Evolutionary conservation across 2,329 filamentous ascomycete species (phyloP).

Genomic region (Venturia effusa): DNA sequence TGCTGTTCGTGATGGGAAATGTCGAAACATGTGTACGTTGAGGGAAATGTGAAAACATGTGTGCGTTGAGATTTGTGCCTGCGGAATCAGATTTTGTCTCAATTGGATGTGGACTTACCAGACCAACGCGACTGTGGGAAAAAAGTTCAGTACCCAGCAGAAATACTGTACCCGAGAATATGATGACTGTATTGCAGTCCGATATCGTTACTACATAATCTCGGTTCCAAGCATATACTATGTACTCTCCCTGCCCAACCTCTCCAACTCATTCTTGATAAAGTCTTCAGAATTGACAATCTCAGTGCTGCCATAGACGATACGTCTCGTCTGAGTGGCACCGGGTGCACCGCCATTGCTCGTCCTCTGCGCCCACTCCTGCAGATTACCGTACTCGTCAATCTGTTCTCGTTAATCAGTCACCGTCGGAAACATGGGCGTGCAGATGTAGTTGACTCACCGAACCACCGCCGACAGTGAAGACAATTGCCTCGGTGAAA

Average conservation of each 20-base stretch:
- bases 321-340: conserved; percentile 56
- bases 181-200: no score
- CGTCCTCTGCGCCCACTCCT: conserved; percentile 86
- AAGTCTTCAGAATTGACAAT: conserved; percentile 54
- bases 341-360: conserved; percentile 41
- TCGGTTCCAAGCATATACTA: background rate
- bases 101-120: no score
- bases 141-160: no score
- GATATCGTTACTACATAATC: background rate
- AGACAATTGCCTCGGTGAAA: conserved; percentile 85
- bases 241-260: conserved; percentile 42
- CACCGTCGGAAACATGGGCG: background rate
- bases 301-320: conserved; percentile 91
- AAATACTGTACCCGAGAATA: no score
- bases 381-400: conserved; percentile 96
- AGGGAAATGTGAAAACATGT: no score
- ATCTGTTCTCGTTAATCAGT: conserved; percentile 36
- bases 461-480: conserved; percentile 83
- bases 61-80: no score
- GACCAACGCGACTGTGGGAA: no score
- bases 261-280: conserved; percentile 44
- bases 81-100: no score
- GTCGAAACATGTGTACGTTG: no score
- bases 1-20: no score
- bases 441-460: background rate